Conservation (phyloP, 2,329 filamentous ascomycete genomes). For the Juglanconis sp. region DNA sequence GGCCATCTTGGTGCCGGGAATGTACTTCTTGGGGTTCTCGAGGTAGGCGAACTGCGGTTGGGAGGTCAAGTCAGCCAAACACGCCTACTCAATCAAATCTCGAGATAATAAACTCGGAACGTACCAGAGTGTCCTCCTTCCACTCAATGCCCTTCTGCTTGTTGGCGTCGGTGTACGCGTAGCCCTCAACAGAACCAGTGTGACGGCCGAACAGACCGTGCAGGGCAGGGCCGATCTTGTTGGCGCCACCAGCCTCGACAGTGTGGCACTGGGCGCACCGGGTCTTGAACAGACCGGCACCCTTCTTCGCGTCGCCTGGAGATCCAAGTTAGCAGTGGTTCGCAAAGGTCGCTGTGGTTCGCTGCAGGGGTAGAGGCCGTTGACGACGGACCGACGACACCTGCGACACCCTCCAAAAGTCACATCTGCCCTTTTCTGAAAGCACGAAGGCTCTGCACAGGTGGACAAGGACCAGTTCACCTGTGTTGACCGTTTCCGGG, state of each 20-base stretch:
- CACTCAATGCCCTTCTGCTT: constrained; percentile 92
- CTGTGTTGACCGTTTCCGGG: not conserved
- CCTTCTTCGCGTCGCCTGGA: constrained; percentile 88
- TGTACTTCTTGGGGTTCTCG: constrained; percentile 99
- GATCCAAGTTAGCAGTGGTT: not conserved
- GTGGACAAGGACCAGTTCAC: not conserved
- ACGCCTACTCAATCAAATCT: not conserved
- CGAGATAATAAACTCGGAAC: constrained; percentile 25
- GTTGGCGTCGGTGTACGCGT: constrained; percentile 99
- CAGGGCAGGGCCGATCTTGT: constrained; percentile 98
- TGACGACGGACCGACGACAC: not conserved
- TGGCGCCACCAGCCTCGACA: constrained; percentile 81
- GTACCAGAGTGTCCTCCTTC: constrained; percentile 80
- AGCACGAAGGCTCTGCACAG: not conserved
- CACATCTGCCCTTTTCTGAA: not conserved
- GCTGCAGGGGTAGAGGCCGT: not conserved
- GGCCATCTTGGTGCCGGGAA: constrained; percentile 99
- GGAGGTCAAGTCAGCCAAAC: not conserved
- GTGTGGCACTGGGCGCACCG: constrained; percentile 99
- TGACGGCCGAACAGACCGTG: constrained; percentile 97
- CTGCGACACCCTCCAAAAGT: not conserved
- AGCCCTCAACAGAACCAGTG: constrained; percentile 86
- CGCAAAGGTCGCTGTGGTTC: not conserved
- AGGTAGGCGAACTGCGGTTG: constrained; percentile 77
- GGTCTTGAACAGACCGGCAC: constrained; percentile 98